Base-by-base conservation (phyloP, 805 yeast genomes). In the Saturnispora bothae region DNA sequence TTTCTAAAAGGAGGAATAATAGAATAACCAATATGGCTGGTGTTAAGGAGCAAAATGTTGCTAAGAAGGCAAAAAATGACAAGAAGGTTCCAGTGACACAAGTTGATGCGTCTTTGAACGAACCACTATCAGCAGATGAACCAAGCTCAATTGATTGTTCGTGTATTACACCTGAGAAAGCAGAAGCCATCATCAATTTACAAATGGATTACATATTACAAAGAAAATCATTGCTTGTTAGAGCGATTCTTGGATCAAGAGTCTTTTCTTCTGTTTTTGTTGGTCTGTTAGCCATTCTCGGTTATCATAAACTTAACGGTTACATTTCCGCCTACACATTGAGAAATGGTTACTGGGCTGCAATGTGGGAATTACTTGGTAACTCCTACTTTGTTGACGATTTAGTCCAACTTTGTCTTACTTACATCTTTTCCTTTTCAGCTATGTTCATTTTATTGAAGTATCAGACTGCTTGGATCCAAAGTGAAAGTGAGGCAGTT, bases 161-260 rank as follows among this genome's bases (percentile, higher is more conserved):
- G 1, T 54, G 57, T 2, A 61, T 83, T 36, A 63, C 61, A 5
- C 88, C 88, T 1, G 73, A 69, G 22, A 63, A 66, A 29, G 64
- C 79, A 1, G 70, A 72, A 31, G 82, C 82, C 9, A 72, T 78
- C 1, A 51, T 78, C 39, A 76, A 73, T 41, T 57, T 81, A 42
- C 73, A 78, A 22, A 74, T 82, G 41, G 92, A 82, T 53, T 73
- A 66, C 46, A 60, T 72, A 40, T 52, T 69, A 18, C 65, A 61
- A 44, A 52, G 62, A 28, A 78, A 73, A 50, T 57, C 76, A 2
- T 43, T 56, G 19, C 62, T 73, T 38, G 72, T 69, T 51, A 65
- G 52, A 41, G 49, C 50, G 33, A 49, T 73, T 28, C 64, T 73
- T 34, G 66, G 66, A 63, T 69, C 68, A 51, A 72, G 69, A 3